Percentiles rank a stretch among this genome's conserved stretches.
Conservation (phyloP, 768 basidiomycete species). For the Leccinum subgranulosum region DNA sequence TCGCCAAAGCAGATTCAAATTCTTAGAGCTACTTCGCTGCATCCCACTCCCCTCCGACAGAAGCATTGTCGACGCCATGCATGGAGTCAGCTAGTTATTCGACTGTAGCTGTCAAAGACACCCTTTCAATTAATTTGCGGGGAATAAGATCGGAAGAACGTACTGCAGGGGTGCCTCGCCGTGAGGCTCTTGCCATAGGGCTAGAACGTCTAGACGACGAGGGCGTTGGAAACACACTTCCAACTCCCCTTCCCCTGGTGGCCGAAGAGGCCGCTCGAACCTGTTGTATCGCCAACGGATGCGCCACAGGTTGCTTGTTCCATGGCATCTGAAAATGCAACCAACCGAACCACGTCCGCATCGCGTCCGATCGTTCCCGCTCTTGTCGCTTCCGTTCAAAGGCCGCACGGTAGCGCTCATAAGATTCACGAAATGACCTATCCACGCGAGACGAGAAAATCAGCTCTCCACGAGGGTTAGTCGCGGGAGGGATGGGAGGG, state of each 20-base stretch:
- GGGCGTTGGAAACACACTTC: conserved; percentile 29
- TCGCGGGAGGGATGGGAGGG: conserved; percentile 79
- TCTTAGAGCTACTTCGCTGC: neutral
- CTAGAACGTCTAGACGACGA: conserved; percentile 32
- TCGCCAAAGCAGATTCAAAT: neutral
- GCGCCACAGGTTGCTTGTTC: conserved; percentile 17
- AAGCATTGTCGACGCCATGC: neutral
- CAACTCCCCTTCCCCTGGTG: conserved; percentile 23
- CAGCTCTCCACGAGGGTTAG: conserved; percentile 92
- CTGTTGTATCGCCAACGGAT: conserved; percentile 14
- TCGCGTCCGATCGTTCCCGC: conserved; percentile 42
- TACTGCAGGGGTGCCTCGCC: conserved; percentile 25
- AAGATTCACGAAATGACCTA: conserved; percentile 77
- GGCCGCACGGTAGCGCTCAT: conserved; percentile 85
- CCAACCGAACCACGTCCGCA: conserved; percentile 32
- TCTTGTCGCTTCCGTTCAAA: conserved; percentile 81
- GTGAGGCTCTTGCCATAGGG: conserved; percentile 31
- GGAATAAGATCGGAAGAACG: conserved; percentile 15
- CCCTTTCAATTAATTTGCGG: conserved; percentile 27
- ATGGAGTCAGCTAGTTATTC: conserved; percentile 16
- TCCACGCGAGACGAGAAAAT: conserved; percentile 93
- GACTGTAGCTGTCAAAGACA: conserved; percentile 14
- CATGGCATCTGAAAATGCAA: conserved; percentile 28
- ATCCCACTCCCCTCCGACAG: neutral
- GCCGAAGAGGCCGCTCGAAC: conserved; percentile 24